These are phyloP conservation scores for Scheffersomyces lignicola DNA, from an alignment of 1,139 yeast genomes.

Conservation along the genomic window DNA sequence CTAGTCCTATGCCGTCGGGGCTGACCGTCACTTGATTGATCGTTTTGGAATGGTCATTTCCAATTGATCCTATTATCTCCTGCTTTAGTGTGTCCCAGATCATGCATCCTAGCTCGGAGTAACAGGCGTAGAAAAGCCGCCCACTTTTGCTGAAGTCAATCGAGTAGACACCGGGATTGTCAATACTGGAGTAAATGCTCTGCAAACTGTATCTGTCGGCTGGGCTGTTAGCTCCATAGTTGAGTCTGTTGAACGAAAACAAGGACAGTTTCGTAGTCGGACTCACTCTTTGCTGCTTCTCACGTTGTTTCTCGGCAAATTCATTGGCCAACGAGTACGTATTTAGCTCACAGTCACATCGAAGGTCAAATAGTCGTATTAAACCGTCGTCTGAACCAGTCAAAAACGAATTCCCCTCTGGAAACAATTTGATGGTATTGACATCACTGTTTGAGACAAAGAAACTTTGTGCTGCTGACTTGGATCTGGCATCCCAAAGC, in stretches of 20 bases:
- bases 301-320: not conserved
- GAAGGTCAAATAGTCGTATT: constrained; percentile 69
- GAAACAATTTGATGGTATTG: constrained; percentile 64
- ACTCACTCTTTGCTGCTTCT: constrained; percentile 2
- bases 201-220: constrained; percentile 6
- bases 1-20: constrained; percentile 72
- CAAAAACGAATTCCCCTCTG: constrained; percentile 65
- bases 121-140: constrained; percentile 70
- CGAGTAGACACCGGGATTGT: constrained; percentile 65
- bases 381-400: constrained; percentile 82
- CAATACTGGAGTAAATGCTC: constrained; percentile 33
- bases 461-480: constrained; percentile 58
- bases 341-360: constrained; percentile 73
- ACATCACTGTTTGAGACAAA: constrained; percentile 66
- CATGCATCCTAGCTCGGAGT: constrained; percentile 72
- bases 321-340: constrained; percentile 43
- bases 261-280: constrained; percentile 4
- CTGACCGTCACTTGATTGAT: constrained; percentile 66
- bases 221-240: constrained; percentile 3
- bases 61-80: constrained; percentile 59
- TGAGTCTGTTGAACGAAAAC: constrained; percentile 5
- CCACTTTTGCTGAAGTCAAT: constrained; percentile 78
- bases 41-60: constrained; percentile 51
- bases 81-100: constrained; percentile 78
- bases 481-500: constrained; percentile 68